Percentiles rank a stretch among this genome's conserved stretches.
Conservation (phyloP, 495 filamentous ascomycete genomes). For the Podospora bellae-mahoneyi region DNA sequence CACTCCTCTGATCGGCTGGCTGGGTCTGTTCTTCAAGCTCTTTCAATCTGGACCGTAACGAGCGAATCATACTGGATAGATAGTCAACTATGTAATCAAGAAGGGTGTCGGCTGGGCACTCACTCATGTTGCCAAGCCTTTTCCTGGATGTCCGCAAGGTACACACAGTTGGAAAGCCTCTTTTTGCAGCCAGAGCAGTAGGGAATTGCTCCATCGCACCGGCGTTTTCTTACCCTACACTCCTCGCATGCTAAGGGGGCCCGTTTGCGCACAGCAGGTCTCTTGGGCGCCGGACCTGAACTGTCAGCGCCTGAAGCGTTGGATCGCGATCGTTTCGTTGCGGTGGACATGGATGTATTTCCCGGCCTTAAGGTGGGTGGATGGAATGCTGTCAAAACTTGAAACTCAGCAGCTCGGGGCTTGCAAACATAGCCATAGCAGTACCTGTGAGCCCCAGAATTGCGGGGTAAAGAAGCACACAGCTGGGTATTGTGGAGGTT, state of each 20-base stretch:
- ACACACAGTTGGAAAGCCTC: slow-evolving; percentile 5
- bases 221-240: not conserved
- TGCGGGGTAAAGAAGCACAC: not conserved
- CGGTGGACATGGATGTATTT: not conserved
- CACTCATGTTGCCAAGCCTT: slow-evolving; percentile 12
- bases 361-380: not conserved
- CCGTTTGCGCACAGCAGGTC: slow-evolving; percentile 3
- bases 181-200: slow-evolving; percentile 9
- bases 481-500: too few species aligned
- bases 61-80: not conserved
- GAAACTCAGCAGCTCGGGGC: not conserved
- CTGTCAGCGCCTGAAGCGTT: not conserved
- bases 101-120: slow-evolving; percentile 1
- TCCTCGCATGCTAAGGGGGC: slow-evolving; percentile 9
- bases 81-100: not conserved
- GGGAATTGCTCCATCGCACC: not conserved
- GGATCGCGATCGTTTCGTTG: not conserved
- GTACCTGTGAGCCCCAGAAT: not conserved
- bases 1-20: not conserved
- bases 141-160: slow-evolving; percentile 8
- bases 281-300: slow-evolving; percentile 5
- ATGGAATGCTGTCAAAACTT: not conserved
- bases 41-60: not conserved
- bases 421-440: not conserved
- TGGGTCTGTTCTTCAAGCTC: not conserved